These are phyloP conservation scores for Pseudogymnoascus sp. DNA, from an alignment of 2,329 filamentous ascomycete species.

Conservation along the genomic window DNA sequence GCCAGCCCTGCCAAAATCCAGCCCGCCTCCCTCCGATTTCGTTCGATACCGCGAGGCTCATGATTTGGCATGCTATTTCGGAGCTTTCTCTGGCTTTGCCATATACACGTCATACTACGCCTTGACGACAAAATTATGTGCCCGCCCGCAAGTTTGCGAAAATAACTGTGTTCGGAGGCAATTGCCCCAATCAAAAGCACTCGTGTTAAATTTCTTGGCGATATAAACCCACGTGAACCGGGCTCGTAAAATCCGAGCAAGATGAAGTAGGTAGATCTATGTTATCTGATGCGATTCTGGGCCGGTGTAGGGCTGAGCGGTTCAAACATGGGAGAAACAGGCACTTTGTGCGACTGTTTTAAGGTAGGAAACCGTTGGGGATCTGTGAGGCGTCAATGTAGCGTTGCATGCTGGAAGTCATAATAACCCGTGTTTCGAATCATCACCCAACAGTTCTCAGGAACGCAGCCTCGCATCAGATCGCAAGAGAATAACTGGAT, in stretches of 20 bases:
- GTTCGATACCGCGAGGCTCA: neutral
- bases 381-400: conserved; percentile 6
- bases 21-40: neutral
- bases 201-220: neutral
- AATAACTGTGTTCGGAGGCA: neutral
- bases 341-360: neutral
- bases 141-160: neutral
- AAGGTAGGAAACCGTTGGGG: conserved; percentile 6
- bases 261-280: neutral
- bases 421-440: neutral
- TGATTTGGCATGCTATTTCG: conserved; percentile 2
- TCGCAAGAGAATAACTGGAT: conserved; percentile 3
- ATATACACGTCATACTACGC: conserved; percentile 1
- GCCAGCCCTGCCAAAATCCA: neutral
- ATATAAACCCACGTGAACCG: neutral
- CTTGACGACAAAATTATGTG: conserved; percentile 3
- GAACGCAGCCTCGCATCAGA: neutral
- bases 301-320: neutral
- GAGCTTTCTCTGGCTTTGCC: neutral
- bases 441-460: neutral
- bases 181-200: neutral
- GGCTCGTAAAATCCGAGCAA: neutral
- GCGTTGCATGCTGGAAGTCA: conserved; percentile 1
- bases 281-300: neutral
- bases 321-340: neutral